Base-by-base conservation (phyloP, 352 stramenopile species). In the Globisporangium okanoganense region DNA sequence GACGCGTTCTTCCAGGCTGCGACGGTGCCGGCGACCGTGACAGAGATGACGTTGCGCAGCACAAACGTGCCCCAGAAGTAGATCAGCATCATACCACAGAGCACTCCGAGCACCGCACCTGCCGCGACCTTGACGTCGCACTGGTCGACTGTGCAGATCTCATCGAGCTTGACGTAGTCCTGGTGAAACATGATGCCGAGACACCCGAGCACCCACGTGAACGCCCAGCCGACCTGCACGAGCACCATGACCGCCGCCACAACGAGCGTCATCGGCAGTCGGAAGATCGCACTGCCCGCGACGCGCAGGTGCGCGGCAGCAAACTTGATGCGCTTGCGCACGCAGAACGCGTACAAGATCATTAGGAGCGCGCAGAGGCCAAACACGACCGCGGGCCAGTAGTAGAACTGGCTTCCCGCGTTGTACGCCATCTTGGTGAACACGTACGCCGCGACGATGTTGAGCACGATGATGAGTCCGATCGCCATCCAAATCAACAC, bases 21-120 rank as follows among this genome's bases (percentile, higher is more conserved):
- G 25, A 98, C 87, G 0, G 85, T 96, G 24, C 92, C 93, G 16
- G 90, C 82, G 7, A 95, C 87, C 10, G 92, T 96, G 29, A 94
- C 84, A 25, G 88, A 84, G 51, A 98, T 82, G 29, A 97, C 70
- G 72, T 98, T 98, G 61, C 76, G 76, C 57, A 94, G 61, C 41
- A 97, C 85, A 41, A 87, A 85, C 5, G 70, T 82, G 38, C 81
- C 87, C 94, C 94, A 99, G 72, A 96, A 97, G 71, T 96, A 98
- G 44, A 92, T 87, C n/a, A 98, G 45, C 44, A 98, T 65, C 70
- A 98, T 90, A 22, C 79, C 68, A 62, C 97, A 96, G 16, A 93
- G 69, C 59, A 88, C 78, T 10, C 79, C 81, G n/a, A 93, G 27
- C 36, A 90, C 75, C 0, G 76, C 67, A 9, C 76, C 78, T 0